Base-by-base conservation (phyloP, 2,329 filamentous ascomycete species). In the Orbilia oligospora region DNA sequence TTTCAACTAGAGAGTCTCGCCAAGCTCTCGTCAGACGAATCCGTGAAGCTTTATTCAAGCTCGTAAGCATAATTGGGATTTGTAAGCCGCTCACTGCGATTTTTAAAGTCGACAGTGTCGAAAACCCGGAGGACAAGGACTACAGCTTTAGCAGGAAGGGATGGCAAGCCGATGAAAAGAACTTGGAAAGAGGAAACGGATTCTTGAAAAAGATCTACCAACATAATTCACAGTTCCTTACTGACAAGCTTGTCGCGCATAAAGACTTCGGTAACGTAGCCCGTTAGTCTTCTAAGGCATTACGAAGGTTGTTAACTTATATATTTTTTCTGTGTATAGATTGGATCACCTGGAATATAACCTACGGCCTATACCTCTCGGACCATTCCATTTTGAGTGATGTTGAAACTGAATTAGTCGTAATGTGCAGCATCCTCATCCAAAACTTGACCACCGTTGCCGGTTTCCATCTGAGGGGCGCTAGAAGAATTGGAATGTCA, bases 21-120 rank as follows among this genome's bases (percentile, higher is more conserved):
- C 84, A 88, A 81, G 83, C 82, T 0, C 84, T 90, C 5, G 84
- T 89, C 69, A 85, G 86, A 1, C 84, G 88, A 1, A 81, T 90
- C 0, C 86, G 90, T 49, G 90, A 91, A 83, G 86, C 86, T 0
- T 84, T 91, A 12, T 83, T 91, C 72, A 91, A 91, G 83, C 84
- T 86, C 16, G 85, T 89, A 10, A 84, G 85, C 14, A 84, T 91
- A 1, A 86, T 90, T 12, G 90, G 90, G 0, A 88, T 91, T 0
- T 90, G 88, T 83, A 91, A 90, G 81, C 89, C 89, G 4, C 83
- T 91, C 4, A 89, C 90, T 80, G 87, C 88, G 0, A 87, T 90
- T 46, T 84, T 90, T 4, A 85, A 86, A 20, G 89, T 90, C 66
- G 85, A 84, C 71, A 84, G 85, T 14, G 82, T 88, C 5, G 88